Evolutionary conservation across 768 basidiomycete genomes (phyloP).

Genomic region (Amanita exitialis): DNA sequence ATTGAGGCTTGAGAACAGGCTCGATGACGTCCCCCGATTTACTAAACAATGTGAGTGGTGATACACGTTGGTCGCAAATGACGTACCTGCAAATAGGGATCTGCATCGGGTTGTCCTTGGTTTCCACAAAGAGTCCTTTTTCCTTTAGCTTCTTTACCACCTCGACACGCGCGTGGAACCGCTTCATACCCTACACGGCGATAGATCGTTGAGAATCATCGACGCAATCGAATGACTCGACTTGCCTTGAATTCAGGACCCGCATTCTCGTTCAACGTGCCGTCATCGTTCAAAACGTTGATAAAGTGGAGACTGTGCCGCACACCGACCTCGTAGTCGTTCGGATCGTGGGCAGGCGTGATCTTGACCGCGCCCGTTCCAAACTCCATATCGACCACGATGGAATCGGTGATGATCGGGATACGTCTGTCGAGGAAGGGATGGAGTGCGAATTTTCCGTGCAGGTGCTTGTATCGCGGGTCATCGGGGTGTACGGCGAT

Average conservation of each 20-base stretch:
- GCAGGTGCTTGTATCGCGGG: conserved; percentile 88
- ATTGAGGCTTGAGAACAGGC: conserved; percentile 91
- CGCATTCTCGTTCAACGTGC: conserved; percentile 87
- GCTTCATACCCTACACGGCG: conserved; percentile 73
- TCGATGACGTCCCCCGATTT: conserved; percentile 98
- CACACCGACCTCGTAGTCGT: conserved; percentile 91
- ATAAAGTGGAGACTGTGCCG: conserved; percentile 87
- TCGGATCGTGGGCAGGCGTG: conserved; percentile 95
- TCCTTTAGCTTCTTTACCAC: conserved; percentile 82
- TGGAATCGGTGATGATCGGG: conserved; percentile 80
- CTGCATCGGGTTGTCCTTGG: conserved; percentile 95
- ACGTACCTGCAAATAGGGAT: conserved; percentile 85
- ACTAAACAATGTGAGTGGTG: conserved; percentile 25
- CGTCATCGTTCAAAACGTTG: conserved; percentile 93
- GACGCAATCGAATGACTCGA: not conserved
- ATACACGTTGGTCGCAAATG: not conserved
- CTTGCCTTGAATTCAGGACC: conserved; percentile 65
- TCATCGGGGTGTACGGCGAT: conserved; percentile 96
- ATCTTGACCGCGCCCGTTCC: conserved; percentile 99
- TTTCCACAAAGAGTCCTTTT: conserved; percentile 76
- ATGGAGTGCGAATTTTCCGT: conserved; percentile 84
- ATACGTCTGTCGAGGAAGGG: conserved; percentile 83
- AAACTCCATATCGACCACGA: conserved; percentile 90
- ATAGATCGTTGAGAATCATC: conserved; percentile 14
- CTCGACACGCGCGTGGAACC: conserved; percentile 84